Evolutionary conservation across 2,329 filamentous ascomycete genomes (phyloP).

Genomic region (Monosporascus sp.): DNA sequence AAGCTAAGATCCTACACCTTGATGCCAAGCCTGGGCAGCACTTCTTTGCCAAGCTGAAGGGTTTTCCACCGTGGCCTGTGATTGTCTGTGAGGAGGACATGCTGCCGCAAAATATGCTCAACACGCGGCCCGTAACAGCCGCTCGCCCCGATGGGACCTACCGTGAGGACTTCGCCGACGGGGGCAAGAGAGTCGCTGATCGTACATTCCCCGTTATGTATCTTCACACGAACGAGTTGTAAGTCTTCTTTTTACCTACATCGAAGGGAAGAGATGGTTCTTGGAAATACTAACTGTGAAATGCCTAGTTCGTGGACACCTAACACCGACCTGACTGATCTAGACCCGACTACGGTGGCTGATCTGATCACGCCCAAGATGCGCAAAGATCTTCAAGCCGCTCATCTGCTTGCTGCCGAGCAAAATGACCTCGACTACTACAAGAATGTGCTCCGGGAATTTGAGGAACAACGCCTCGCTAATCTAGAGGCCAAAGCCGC

Average conservation of each 20-base stretch:
- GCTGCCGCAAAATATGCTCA: constrained; percentile 74
- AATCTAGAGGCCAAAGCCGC: constrained; percentile 42
- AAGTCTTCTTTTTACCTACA: constrained; percentile 36
- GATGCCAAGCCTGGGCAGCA: constrained; percentile 87
- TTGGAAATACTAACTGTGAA: constrained; percentile 6
- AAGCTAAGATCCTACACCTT: constrained; percentile 63
- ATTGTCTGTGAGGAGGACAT: constrained; percentile 94
- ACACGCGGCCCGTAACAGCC: constrained; percentile 77
- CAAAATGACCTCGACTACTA: constrained; percentile 74
- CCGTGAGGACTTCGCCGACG: constrained; percentile 80
- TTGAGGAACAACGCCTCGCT: constrained; percentile 60
- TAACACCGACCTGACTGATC: constrained; percentile 75
- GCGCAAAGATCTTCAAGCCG: constrained; percentile 71
- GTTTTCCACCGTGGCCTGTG: constrained; percentile 89
- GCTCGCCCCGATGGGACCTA: constrained; percentile 79
- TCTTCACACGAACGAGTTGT: constrained; percentile 94
- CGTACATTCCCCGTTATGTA: constrained; percentile 95
- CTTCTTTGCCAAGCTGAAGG: constrained; percentile 90
- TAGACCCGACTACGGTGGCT: constrained; percentile 69
- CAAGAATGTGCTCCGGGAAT: constrained; percentile 72
- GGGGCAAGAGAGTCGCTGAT: constrained; percentile 79
- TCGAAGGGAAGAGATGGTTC: neutral
- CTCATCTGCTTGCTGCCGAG: constrained; percentile 76
- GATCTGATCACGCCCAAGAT: constrained; percentile 69
- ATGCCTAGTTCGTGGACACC: constrained; percentile 76